Evolutionary conservation across 495 filamentous ascomycete species (phyloP), one percentile per base, ranked within the genome.

Genomic region (Neurospora tetrasperma): DNA sequence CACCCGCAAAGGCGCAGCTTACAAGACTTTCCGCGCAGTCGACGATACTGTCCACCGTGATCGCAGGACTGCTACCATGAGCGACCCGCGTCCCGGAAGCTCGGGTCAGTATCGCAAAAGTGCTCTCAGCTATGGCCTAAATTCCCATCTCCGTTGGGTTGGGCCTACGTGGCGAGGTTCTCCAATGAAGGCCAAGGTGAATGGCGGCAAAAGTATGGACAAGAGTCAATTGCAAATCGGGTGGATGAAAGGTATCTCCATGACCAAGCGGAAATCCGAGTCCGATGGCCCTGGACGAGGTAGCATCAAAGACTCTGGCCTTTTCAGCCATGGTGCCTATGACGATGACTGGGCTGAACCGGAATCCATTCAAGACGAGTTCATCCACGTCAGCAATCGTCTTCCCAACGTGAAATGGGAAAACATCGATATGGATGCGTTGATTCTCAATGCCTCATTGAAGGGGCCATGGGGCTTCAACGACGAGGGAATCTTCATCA

Each of bases 181-280:
- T 40, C 89, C 90, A 8, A 91, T 90, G 88, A 89, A 89, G 76
- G 89, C 87, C 2, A 89, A 88, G 62, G 86, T 85, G 31, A 84
- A 82, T 43, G 70, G 85, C 16, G 82, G 84, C 69, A 89, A 88
- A 70, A 86, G 90, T 68, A 84, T 86, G n/a, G 93, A 94, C 76
- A 81, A 82, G 27, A 82, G 80, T 66, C 79, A 82, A 12, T 80
- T 84, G 20, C 93, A 88, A 42, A 95, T 98, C 72, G 87, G 89
- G 16, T 98, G 94, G 94, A 97, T 98, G 92, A 93, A 90, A 73
- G 93, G 94, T 41, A 93, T 98, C 48, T 96, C 93, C 74, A 94
- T 98, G 76, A 88, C 84, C 38, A 90, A 90, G 75, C 83, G 85
- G 70, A 86, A 86, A 69, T 74, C 81, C 0, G 54, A 76, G 42